These are phyloP conservation scores for Huntiella savannae DNA, from an alignment of 2,329 filamentous ascomycete species.

Conservation along the genomic window DNA sequence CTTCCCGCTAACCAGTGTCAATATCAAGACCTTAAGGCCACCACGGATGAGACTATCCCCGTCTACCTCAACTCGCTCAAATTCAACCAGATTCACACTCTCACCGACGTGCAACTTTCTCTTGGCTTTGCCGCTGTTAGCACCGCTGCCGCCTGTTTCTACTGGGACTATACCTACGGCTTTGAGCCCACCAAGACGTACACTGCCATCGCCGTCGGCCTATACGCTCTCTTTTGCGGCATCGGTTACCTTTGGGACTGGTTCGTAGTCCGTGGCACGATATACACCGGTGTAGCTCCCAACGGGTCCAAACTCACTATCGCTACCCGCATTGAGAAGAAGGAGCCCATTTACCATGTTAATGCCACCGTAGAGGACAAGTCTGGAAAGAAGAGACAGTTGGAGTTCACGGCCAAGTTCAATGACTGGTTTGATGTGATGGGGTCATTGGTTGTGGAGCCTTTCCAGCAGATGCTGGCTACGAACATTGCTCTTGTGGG, in stretches of 20 bases:
- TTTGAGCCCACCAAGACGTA: conserved; percentile 73
- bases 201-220: conserved; percentile 57
- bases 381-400: conserved; percentile 21
- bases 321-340: conserved; percentile 53
- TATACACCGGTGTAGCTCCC: conserved; percentile 56
- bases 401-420: conserved; percentile 46
- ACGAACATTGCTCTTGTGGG: conserved; percentile 47
- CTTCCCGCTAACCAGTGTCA: not conserved
- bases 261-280: conserved; percentile 58
- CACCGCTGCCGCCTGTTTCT: conserved; percentile 68
- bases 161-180: conserved; percentile 77
- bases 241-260: conserved; percentile 70
- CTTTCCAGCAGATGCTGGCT: conserved; percentile 63
- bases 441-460: conserved; percentile 52
- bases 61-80: conserved; percentile 81
- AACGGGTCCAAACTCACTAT: conserved; percentile 54
- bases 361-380: conserved; percentile 36
- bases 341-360: conserved; percentile 64
- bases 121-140: conserved; percentile 69
- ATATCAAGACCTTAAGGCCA: conserved; percentile 73
- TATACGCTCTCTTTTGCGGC: conserved; percentile 65
- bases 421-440: conserved; percentile 56
- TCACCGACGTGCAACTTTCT: conserved; percentile 63
- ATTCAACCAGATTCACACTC: conserved; percentile 64
- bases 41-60: conserved; percentile 80